These are phyloP conservation scores for Fonsecaea pedrosoi DNA, from an alignment of 2,329 filamentous ascomycete genomes.

Conservation along the genomic window DNA sequence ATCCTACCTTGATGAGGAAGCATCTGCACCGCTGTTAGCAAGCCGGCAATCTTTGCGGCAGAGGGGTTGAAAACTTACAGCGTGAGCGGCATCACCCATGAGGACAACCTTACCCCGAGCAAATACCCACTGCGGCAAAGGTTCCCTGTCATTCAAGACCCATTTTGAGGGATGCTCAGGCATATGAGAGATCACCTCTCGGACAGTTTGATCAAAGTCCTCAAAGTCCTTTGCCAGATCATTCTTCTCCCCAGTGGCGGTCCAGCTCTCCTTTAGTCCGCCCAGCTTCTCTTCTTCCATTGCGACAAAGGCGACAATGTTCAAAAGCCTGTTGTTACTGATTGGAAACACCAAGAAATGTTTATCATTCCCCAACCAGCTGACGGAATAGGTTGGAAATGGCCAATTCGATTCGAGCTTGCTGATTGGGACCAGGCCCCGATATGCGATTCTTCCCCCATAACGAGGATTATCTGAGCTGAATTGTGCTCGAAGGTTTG, in stretches of 20 bases:
- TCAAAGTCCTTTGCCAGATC: conserved; percentile 37
- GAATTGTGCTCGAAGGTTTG: conserved; percentile 26
- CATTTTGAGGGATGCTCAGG: conserved; percentile 29
- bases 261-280: conserved; percentile 49
- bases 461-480: conserved; percentile 28
- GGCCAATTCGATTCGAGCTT: conserved; percentile 37
- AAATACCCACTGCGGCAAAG: conserved; percentile 35
- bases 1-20: conserved; percentile 42
- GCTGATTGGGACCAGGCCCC: conserved; percentile 27
- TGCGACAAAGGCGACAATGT: conserved; percentile 48
- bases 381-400: conserved; percentile 39
- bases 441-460: conserved; percentile 30
- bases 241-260: conserved; percentile 40
- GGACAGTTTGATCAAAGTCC: conserved; percentile 29
- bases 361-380: conserved; percentile 46
- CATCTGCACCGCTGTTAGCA: conserved; percentile 33
- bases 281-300: conserved; percentile 42
- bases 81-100: conserved; percentile 46
- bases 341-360: conserved; percentile 51
- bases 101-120: conserved; percentile 38
- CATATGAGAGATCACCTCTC: conserved; percentile 31
- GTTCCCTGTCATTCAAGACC: conserved; percentile 33
- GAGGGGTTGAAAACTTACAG: conserved; percentile 11
- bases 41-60: not conserved
- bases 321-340: conserved; percentile 44